Base-by-base conservation (phyloP, 768 basidiomycete species). In the Pulveroboletus sp. region DNA sequence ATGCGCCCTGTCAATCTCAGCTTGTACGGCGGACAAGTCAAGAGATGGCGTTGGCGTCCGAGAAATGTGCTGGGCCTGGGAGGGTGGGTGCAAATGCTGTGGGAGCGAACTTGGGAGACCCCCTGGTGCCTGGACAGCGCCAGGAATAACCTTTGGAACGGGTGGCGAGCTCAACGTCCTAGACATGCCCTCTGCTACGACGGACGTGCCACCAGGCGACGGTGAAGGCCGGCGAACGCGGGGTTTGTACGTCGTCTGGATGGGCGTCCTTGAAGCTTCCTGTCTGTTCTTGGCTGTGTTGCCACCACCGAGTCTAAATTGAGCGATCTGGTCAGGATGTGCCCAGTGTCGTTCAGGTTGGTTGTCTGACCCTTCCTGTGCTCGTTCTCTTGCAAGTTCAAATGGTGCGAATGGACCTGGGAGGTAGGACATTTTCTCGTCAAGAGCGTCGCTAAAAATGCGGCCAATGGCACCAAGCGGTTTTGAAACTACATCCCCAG, bases 401-500 rank as follows among this genome's bases (percentile, higher is more conserved):
- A 82, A 79, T 0, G 84, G 84, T 3, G 80, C 81, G 52, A 87
- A 85, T 2, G 85, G 83, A 0, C 83, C 83, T 1, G 84, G 85
- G 5, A 85, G 73, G 61, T 80, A 82, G 1, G 78, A 69, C 43
- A 86, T 69, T 55, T 81, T 82, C 55, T 80, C 82, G 58, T 91
- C 88, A 10, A 93, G 70, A 0, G 89, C 91, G 39, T 89, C 89
- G 52, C 80, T 88, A 65, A 95, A 85, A 53, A 96, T 93, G 45
- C 88, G 82, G 15, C 91, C 80, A 44, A 96, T 86, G 2, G 93
- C 90, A 55, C 74, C 89, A n/a, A 96, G 76, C 3, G 93, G 93
- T 65, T 92, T 93, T 8, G 88, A 92, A 49, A 95, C 86, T 0
- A 82, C 88, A 63, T 93, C 89, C 8, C 93, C 91, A 0, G 93